Evolutionary conservation across 2,329 filamentous ascomycete species (phyloP), one percentile per base, ranked within the genome.

Genomic region (Ciborinia camelliae): DNA sequence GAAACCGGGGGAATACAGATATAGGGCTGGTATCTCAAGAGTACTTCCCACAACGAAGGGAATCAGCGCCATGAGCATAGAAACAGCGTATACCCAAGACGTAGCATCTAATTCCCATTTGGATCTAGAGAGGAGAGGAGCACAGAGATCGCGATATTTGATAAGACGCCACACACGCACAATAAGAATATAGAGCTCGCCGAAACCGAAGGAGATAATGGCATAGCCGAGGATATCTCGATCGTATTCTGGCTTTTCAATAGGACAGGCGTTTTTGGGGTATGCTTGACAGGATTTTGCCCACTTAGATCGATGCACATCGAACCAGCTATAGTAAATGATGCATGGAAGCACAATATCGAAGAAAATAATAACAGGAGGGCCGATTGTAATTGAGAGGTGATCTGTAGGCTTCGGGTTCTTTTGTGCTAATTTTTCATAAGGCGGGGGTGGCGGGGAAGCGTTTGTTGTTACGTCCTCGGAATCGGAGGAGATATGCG

Each of bases 1-100:
- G 77, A 96, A 97, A 32, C 90, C 92, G 32, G 92, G 87, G 43
- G 87, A 91, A 66, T 71, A 70, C 23, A 71, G 66, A 43, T 71
- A 70, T 12, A 71, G 64, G n/a, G 67, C 9, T 7, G 69, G 68
- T 8, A 71, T 70, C 35, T 66, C 65, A 2, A 63, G 50, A 7
- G 32, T 62, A 18, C 64, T 65, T 5, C 69, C 68, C 9, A 71
- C 62, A 1, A 71, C 68, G 23, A 71, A 71, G 1, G 69, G 69
- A 6, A 71, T 70, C 28, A 71, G 37, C 12, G 69, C 69, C 39
- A 62, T 66, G 20, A 71, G 60, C 69, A 71, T 70, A 7, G 68
- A 61, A 1, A 70, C 67, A 12, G 64, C 68, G 28, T 71, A 71
- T 2, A 71, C 69, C 69, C 69, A 71, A 9, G 64, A 67, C 20